Conservation (phyloP, 345 rosid species). For the Eucalyptus victrix region DNA sequence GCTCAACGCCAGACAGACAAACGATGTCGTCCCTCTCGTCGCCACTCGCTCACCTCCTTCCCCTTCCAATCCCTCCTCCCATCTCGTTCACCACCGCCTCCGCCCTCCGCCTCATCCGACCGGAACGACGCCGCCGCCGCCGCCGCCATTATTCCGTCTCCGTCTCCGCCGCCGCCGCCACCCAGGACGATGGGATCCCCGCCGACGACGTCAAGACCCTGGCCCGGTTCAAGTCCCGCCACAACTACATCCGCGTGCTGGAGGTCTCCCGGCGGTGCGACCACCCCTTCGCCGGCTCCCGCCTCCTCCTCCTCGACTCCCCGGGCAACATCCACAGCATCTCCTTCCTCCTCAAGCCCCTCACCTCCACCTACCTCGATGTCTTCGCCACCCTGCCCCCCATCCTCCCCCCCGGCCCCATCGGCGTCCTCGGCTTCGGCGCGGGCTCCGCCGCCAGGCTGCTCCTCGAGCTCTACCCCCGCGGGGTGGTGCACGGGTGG, state of each 20-base stretch:
- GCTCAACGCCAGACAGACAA: neutral
- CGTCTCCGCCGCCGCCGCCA: neutral
- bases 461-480: conserved; percentile 59
- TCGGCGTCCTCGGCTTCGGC: conserved; percentile 79
- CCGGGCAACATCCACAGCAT: conserved; percentile 94
- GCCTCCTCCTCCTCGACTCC: conserved; percentile 72
- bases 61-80: no score
- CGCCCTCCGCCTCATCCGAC: neutral
- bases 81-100: neutral
- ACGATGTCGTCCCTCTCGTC: neutral
- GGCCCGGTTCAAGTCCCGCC: conserved; percentile 64
- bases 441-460: conserved; percentile 73
- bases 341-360: conserved; percentile 50
- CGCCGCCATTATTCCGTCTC: neutral
- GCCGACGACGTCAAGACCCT: conserved; percentile 49
- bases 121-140: neutral
- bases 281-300: conserved; percentile 64
- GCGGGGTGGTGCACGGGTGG: conserved; percentile 60
- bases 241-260: conserved; percentile 74
- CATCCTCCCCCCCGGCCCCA: conserved; percentile 56
- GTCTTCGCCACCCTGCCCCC: conserved; percentile 79
- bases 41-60: neutral
- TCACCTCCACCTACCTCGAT: conserved; percentile 78
- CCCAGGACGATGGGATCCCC: conserved; percentile 55
- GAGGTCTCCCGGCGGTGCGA: conserved; percentile 55